phyloP scores from a whole-genome alignment of 805 yeast genomes.

The Lachancea fermentati region DNA sequence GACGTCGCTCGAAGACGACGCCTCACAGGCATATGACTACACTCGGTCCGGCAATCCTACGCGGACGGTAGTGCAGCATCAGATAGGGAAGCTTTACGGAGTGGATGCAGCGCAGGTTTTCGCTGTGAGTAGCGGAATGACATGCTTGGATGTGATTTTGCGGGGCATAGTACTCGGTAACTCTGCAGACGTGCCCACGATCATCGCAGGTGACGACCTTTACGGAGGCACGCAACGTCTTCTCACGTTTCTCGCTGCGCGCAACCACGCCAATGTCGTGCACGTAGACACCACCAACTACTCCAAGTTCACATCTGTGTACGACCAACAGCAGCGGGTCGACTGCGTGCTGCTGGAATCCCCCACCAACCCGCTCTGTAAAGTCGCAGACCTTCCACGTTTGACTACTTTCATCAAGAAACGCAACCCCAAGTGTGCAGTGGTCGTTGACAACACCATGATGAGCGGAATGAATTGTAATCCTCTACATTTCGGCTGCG shows the following conservation, averaged over 20 bases:
- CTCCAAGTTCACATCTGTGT: conserved; percentile 50
- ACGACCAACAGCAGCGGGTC: conserved; percentile 57
- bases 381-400: conserved; percentile 72
- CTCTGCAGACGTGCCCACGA: conserved; percentile 50
- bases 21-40: conserved; percentile 58
- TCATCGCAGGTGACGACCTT: conserved; percentile 89
- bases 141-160: conserved; percentile 80
- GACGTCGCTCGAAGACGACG: conserved; percentile 61
- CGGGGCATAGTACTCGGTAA: conserved; percentile 43
- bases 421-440: conserved; percentile 58
- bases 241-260: conserved; percentile 61
- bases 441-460: conserved; percentile 95
- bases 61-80: conserved; percentile 71
- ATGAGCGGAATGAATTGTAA: conserved; percentile 85
- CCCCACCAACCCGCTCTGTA: conserved; percentile 91
- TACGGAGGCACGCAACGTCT: conserved; percentile 93
- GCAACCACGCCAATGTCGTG: conserved; percentile 57
- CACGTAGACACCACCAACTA: conserved; percentile 81
- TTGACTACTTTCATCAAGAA: conserved; percentile 63
- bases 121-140: conserved; percentile 91
- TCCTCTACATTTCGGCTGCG: conserved; percentile 83
- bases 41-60: conserved; percentile 95
- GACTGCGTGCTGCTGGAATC: conserved; percentile 59
- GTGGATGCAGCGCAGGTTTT: conserved; percentile 73
- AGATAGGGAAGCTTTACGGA: conserved; percentile 54